Evolutionary conservation across 768 basidiomycete genomes (phyloP).

Genomic region (Russula ochroleuca): DNA sequence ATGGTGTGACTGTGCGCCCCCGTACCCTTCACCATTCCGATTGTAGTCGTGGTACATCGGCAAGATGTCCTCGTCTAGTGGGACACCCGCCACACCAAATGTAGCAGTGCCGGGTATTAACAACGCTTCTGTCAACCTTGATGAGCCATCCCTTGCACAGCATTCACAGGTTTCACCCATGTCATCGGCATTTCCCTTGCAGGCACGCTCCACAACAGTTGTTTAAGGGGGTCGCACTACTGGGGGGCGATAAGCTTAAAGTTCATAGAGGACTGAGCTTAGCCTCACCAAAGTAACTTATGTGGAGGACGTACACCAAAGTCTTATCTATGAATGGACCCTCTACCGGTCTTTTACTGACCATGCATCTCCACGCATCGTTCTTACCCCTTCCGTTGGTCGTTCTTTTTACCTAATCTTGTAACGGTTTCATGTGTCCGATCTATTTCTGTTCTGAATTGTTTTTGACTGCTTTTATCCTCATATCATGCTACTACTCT

Average conservation of each 20-base stretch:
- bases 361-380: not conserved
- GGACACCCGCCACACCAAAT: constrained; percentile 45
- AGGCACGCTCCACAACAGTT: constrained; percentile 30
- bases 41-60: constrained; percentile 90
- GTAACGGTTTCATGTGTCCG: constrained; percentile 12
- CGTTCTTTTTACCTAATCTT: constrained; percentile 7
- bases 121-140: constrained; percentile 27
- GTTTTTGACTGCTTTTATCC: constrained; percentile 12
- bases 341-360: not conserved
- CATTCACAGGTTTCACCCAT: constrained; percentile 64
- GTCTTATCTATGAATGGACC: not conserved
- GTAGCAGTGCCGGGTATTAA: constrained; percentile 38
- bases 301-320: not conserved
- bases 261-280: not conserved
- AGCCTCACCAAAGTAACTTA: not conserved
- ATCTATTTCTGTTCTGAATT: constrained; percentile 18
- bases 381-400: constrained; percentile 8
- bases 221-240: constrained; percentile 7
- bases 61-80: constrained; percentile 55
- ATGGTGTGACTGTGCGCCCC: too few relatives aligned
- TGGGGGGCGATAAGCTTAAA: not conserved
- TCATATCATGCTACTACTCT: constrained; percentile 18
- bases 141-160: constrained; percentile 37
- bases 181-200: constrained; percentile 74
- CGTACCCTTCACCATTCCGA: constrained; percentile 2